These are phyloP conservation scores for Diversispora epigaea DNA, from an alignment of 192 early-diverging fungal genomes.

Conservation along the genomic window DNA sequence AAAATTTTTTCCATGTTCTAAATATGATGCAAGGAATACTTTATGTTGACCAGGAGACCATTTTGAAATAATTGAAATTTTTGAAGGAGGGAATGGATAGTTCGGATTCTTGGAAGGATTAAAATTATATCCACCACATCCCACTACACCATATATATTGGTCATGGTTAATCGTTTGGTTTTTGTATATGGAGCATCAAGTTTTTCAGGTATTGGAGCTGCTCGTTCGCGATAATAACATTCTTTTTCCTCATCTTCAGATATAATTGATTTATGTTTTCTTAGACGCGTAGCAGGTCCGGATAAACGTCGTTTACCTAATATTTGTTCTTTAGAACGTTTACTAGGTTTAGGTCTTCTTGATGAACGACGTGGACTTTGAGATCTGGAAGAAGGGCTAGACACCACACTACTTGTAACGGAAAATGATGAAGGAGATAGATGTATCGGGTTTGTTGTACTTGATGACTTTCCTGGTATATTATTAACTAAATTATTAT, in stretches of 20 bases:
- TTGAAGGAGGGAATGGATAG: slow-evolving; percentile 17
- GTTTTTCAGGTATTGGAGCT: slow-evolving; percentile 5
- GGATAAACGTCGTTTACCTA: slow-evolving; percentile 26
- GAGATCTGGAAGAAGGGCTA: slow-evolving; percentile 3
- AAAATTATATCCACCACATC: slow-evolving; percentile 1
- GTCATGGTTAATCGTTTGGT: slow-evolving; percentile 2
- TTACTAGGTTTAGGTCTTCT: slow-evolving; percentile 22
- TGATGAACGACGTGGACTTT: slow-evolving; percentile 19
- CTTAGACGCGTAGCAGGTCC: slow-evolving; percentile 29
- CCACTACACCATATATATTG: not conserved
- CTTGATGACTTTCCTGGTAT: too few species aligned
- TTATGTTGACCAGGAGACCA: slow-evolving; percentile 26
- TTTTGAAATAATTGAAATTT: not conserved
- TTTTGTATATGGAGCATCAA: slow-evolving; percentile 2
- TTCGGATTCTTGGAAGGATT: slow-evolving; percentile 5
- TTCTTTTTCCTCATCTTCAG: slow-evolving; percentile 24
- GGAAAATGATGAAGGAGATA: not conserved
- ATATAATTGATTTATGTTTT: not conserved
- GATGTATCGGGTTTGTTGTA: not conserved
- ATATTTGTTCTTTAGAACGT: slow-evolving; percentile 25
- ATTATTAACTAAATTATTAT: too few species aligned
- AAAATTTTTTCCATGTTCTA: slow-evolving; percentile 32
- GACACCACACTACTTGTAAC: slow-evolving; percentile 1
- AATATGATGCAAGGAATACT: slow-evolving; percentile 22
- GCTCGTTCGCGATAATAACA: slow-evolving; percentile 24